Evolutionary conservation across 2,329 filamentous ascomycete species (phyloP).

Genomic region (Hypoxylon sp.): DNA sequence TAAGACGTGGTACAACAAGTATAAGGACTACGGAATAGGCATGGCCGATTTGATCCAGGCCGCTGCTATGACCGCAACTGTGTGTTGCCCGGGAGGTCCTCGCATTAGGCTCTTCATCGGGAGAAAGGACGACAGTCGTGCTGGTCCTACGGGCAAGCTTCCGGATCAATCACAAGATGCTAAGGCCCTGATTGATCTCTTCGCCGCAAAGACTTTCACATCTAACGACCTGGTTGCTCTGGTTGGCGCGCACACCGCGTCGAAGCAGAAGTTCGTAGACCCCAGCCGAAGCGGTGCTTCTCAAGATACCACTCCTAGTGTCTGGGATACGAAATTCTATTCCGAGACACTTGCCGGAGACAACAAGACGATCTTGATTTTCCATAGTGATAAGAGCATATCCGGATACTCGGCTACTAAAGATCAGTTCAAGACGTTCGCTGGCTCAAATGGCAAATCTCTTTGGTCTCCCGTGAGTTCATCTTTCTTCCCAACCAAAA

Average conservation of each 20-base stretch:
- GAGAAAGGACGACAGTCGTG: slow-evolving; percentile 58
- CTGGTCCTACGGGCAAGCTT: slow-evolving; percentile 60
- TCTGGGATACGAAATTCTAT: slow-evolving; percentile 67
- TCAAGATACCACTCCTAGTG: slow-evolving; percentile 62
- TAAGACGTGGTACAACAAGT: slow-evolving; percentile 56
- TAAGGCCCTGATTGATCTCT: slow-evolving; percentile 60
- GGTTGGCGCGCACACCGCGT: slow-evolving; percentile 66
- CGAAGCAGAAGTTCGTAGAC: slow-evolving; percentile 62
- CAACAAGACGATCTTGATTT: slow-evolving; percentile 52
- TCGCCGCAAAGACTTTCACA: slow-evolving; percentile 64
- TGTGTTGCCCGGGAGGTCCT: slow-evolving; percentile 66
- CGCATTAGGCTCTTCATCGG: slow-evolving; percentile 64
- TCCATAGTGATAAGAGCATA: slow-evolving; percentile 52
- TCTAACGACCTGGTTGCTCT: slow-evolving; percentile 65
- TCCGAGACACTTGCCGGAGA: slow-evolving; percentile 54
- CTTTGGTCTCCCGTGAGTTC: slow-evolving; percentile 48
- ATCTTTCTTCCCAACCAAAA: not conserved
- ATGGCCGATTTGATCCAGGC: slow-evolving; percentile 69
- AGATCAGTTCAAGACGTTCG: slow-evolving; percentile 46
- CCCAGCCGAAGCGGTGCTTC: slow-evolving; percentile 54
- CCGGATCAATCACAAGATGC: slow-evolving; percentile 58
- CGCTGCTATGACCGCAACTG: slow-evolving; percentile 61
- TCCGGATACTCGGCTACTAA: slow-evolving; percentile 41
- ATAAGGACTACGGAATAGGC: slow-evolving; percentile 56
- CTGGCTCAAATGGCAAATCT: slow-evolving; percentile 40